Evolutionary conservation across 306 rosid species (phyloP), one percentile per base, ranked within the genome.

Genomic region (Oxytropis ochrocephala): DNA sequence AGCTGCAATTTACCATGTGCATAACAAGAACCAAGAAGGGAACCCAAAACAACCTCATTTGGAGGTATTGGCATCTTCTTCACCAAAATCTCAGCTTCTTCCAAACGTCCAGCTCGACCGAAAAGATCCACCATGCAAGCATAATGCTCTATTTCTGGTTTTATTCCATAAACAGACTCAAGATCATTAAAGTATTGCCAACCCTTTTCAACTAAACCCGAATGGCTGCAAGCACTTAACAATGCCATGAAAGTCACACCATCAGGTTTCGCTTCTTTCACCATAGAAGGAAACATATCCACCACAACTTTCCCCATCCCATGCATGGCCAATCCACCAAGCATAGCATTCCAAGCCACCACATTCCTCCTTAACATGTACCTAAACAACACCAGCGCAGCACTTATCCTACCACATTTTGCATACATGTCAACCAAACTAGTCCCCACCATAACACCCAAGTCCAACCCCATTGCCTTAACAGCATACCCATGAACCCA

Each of bases 301-400:
- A 83, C 67, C 16, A 70, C 79, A 51, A 18, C 61, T 56, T 82
- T 78, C 14, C 88, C 88, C 63, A 60, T 75, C 36, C 97, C 92
- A 48, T 86, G 91, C 92, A 88, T 85, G 2, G 95, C 90, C 63
- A 91, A 79, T 17, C 92, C 95, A 44, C 86, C 82, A 53, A 88
- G 80, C 88, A 91, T 68, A 21, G 92, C 92, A 72, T 88, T 91
- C 92, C 95, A 91, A 4, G 95, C 78, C 85, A 85, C 92, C 38
- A 76, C 84, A 42, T 88, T 91, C 80, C 82, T 83, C 44, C 8
- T 67, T 0, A 72, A 46, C 87, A 88, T 81, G 12, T 59, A 14
- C 74, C 82, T 35, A 52, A 88, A 88, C 61, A 83, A 80, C 53
- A 30, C 17, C 68, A 68, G 51, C 0, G 95, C 89, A 47, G 65